Percentiles rank a stretch among this genome's conserved stretches.
Conservation (phyloP, 2,329 filamentous ascomycete species). For the Lasiodiplodia sp. region DNA sequence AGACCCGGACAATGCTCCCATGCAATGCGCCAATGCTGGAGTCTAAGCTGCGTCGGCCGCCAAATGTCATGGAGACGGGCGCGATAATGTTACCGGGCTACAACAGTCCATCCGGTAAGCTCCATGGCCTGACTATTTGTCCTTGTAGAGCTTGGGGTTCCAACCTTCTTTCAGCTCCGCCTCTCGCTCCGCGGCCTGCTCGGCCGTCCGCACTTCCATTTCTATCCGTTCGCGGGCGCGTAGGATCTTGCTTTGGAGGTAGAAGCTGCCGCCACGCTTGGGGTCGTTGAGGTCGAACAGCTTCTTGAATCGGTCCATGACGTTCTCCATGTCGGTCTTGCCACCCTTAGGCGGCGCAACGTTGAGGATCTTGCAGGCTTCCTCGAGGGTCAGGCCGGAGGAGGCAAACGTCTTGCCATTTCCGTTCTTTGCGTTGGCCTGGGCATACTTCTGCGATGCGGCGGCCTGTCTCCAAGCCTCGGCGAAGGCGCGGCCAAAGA, state of each 20-base stretch:
- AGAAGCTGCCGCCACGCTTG: slow-evolving; percentile 95
- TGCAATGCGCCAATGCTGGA: slow-evolving; percentile 24
- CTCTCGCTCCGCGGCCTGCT: slow-evolving; percentile 75
- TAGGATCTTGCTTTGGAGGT: slow-evolving; percentile 95
- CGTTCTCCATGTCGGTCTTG: slow-evolving; percentile 77
- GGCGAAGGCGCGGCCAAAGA: slow-evolving; percentile 88
- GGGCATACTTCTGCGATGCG: slow-evolving; percentile 82
- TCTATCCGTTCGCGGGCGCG: slow-evolving; percentile 92
- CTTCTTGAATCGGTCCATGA: slow-evolving; percentile 89
- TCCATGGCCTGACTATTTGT: slow-evolving; percentile 60
- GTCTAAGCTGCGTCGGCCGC: not conserved
- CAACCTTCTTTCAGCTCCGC: slow-evolving; percentile 84
- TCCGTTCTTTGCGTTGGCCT: slow-evolving; percentile 70
- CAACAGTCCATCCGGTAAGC: slow-evolving; percentile 8
- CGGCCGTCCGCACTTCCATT: slow-evolving; percentile 76
- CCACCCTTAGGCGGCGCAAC: slow-evolving; percentile 86
- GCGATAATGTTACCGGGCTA: slow-evolving; percentile 1
- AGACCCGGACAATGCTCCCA: slow-evolving; percentile 21
- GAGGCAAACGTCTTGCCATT: slow-evolving; percentile 63
- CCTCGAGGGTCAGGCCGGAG: slow-evolving; percentile 86
- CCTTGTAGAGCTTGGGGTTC: slow-evolving; percentile 95
- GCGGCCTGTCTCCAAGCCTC: slow-evolving; percentile 97
- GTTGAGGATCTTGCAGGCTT: slow-evolving; percentile 97
- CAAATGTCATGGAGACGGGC: slow-evolving; percentile 3
- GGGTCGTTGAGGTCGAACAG: slow-evolving; percentile 95